Percentiles rank a stretch among this genome's conserved stretches.
Evolutionary conservation across 257 asterid genomes (phyloP).

Genomic region (Solanum virginianum): DNA sequence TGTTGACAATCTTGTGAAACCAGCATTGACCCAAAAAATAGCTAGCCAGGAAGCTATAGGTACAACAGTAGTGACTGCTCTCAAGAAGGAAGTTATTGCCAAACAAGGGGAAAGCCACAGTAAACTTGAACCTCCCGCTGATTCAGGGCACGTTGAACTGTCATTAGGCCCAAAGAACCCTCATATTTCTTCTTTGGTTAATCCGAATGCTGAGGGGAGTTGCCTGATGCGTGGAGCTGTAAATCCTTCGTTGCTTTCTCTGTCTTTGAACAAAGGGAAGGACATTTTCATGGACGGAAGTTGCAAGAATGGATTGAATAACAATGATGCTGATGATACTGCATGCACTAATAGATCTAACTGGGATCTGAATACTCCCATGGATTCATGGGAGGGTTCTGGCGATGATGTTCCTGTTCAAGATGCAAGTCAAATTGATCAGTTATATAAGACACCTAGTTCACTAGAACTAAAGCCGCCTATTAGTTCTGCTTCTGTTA

Average conservation of each 20-base stretch:
- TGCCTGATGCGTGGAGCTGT: slow-evolving; percentile 10
- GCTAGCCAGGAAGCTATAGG: slow-evolving; percentile 9
- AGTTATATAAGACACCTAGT: slow-evolving; percentile 9
- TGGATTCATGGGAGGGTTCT: slow-evolving; percentile 94
- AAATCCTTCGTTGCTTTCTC: slow-evolving; percentile 39
- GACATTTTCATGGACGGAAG: slow-evolving; percentile 6
- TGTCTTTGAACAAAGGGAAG: slow-evolving; percentile 26
- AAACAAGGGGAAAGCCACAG: slow-evolving; percentile 17
- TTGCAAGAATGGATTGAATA: slow-evolving; percentile 2
- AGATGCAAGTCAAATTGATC: slow-evolving; percentile 11
- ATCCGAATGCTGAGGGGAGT: slow-evolving; percentile 3
- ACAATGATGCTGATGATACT: slow-evolving; percentile 8
- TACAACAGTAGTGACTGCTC: slow-evolving; percentile 5
- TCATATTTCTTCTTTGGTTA: slow-evolving; percentile 10
- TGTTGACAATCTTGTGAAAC: slow-evolving; percentile 10
- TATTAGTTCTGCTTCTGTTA: slow-evolving; percentile 9
- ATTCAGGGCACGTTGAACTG: slow-evolving; percentile 25
- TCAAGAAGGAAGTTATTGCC: slow-evolving; percentile 28
- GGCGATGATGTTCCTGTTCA: slow-evolving; percentile 15
- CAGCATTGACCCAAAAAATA: slow-evolving; percentile 10
- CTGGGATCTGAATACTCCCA: slow-evolving; percentile 84
- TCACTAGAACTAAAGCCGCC: slow-evolving; percentile 4
- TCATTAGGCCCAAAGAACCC: slow-evolving; percentile 27
- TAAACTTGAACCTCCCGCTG: slow-evolving; percentile 14
- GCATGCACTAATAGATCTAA: slow-evolving; percentile 37